Conservation (phyloP, 495 filamentous ascomycete genomes). For the Talaromyces stipitatus region DNA sequence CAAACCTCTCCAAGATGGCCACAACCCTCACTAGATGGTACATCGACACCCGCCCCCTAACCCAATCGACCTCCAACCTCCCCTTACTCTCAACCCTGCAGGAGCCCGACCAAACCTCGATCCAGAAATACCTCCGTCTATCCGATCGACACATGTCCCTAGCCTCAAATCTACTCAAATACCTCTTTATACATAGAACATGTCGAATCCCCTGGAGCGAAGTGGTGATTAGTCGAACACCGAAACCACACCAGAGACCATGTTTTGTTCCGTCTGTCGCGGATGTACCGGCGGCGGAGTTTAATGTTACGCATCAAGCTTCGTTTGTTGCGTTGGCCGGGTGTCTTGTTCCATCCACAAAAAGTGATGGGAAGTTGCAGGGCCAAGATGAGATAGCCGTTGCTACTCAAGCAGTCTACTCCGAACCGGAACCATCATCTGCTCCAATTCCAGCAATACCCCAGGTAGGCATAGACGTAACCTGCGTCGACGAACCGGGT, state of each 20-base stretch:
- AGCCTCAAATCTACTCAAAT: slow-evolving; percentile 73
- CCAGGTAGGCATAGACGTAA: slow-evolving; percentile 60
- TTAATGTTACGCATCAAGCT: slow-evolving; percentile 87
- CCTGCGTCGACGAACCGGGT: slow-evolving; percentile 64
- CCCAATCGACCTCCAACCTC: slow-evolving; percentile 20
- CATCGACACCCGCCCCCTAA: slow-evolving; percentile 34
- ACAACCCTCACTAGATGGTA: slow-evolving; percentile 27
- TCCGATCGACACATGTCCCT: slow-evolving; percentile 46
- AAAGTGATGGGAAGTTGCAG: not conserved
- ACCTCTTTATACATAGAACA: slow-evolving; percentile 57
- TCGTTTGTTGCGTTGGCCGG: slow-evolving; percentile 64
- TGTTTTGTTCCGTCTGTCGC: slow-evolving; percentile 39
- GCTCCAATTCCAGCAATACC: slow-evolving; percentile 9
- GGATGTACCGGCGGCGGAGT: slow-evolving; percentile 45
- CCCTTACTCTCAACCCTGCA: slow-evolving; percentile 30
- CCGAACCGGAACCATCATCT: not conserved
- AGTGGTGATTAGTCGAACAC: slow-evolving; percentile 52
- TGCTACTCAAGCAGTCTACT: slow-evolving; percentile 17
- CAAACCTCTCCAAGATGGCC: not conserved
- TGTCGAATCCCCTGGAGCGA: slow-evolving; percentile 59
- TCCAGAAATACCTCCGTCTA: slow-evolving; percentile 29
- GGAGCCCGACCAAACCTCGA: slow-evolving; percentile 24
- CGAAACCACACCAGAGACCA: slow-evolving; percentile 54
- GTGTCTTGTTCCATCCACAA: slow-evolving; percentile 13
- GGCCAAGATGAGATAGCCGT: not conserved